These are phyloP conservation scores for Aspergillus sp. DNA, from an alignment of 2,329 filamentous ascomycete genomes.

Conservation along the genomic window DNA sequence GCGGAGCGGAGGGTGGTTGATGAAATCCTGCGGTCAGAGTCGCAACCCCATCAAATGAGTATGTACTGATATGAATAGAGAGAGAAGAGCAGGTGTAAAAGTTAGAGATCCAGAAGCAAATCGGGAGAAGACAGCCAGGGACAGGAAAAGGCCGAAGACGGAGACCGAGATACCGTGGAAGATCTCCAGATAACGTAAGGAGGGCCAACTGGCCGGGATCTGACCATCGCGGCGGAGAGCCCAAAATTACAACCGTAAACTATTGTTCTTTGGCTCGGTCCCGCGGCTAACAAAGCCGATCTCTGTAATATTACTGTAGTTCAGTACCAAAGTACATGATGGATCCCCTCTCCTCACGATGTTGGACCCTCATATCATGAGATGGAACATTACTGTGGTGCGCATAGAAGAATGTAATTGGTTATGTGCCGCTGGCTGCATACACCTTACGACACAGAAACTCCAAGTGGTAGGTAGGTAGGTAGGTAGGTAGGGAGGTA, in stretches of 20 bases:
- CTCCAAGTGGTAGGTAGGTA: neutral
- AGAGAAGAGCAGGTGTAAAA: neutral
- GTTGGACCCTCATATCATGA: neutral
- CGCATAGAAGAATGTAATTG: neutral
- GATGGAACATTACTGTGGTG: neutral
- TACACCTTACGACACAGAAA: neutral
- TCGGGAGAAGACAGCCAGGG: constrained; percentile 6
- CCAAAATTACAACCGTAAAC: neutral
- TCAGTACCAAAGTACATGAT: neutral
- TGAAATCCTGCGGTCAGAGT: constrained; percentile 14
- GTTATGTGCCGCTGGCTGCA: neutral
- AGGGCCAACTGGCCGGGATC: constrained; percentile 20
- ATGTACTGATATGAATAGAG: neutral
- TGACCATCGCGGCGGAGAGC: neutral
- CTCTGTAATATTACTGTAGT: neutral
- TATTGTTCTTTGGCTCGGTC: neutral
- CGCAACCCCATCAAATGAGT: constrained; percentile 10
- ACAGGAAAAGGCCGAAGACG: constrained; percentile 25
- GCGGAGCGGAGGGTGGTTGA: constrained; percentile 14
- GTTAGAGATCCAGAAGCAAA: constrained; percentile 6
- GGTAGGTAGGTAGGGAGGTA: too few relatives aligned
- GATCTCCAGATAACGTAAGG: constrained; percentile 31
- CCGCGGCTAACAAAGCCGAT: neutral
- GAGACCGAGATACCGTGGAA: constrained; percentile 22
- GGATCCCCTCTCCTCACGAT: neutral